Conservation (phyloP, 179 eudicot genomes). For the Gypsophila paniculata region DNA sequence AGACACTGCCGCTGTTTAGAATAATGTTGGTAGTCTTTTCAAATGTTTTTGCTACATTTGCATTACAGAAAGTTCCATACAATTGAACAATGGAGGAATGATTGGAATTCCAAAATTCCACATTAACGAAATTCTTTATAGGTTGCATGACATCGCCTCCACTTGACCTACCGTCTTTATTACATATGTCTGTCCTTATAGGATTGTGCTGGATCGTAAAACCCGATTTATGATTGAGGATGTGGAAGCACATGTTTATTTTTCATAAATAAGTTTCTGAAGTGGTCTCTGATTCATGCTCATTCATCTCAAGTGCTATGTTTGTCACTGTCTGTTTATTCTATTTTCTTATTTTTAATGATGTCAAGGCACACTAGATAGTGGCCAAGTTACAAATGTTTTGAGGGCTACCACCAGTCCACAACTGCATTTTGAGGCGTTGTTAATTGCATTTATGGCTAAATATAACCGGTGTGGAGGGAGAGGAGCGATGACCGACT, state of each 20-base stretch:
- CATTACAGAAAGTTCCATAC: constrained; percentile 13
- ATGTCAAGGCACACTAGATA: too few relatives aligned
- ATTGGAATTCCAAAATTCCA: constrained; percentile 21
- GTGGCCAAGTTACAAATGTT: too few relatives aligned
- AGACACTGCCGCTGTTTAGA: constrained; percentile 10
- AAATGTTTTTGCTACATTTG: constrained; percentile 16
- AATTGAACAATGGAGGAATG: constrained; percentile 17
- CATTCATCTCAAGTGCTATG: constrained; percentile 17
- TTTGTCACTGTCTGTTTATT: constrained; percentile 1
- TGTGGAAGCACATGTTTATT: constrained; percentile 6
- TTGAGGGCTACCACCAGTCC: too few relatives aligned
- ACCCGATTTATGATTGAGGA: neutral
- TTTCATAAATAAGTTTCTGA: constrained; percentile 2
- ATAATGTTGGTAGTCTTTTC: constrained; percentile 11
- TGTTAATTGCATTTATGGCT: too few relatives aligned
- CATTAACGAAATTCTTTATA: constrained; percentile 11
- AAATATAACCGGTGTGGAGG: too few relatives aligned
- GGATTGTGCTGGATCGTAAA: neutral
- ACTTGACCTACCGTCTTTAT: constrained; percentile 13
- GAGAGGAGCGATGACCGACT: neutral
- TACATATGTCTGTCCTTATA: neutral
- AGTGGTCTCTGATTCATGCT: constrained; percentile 24
- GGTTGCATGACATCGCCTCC: constrained; percentile 24
- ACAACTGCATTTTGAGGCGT: too few relatives aligned
- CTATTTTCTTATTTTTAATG: neutral